These are phyloP conservation scores for Teratosphaeria gauchensis DNA, from an alignment of 2,329 filamentous ascomycete genomes.

Conservation along the genomic window DNA sequence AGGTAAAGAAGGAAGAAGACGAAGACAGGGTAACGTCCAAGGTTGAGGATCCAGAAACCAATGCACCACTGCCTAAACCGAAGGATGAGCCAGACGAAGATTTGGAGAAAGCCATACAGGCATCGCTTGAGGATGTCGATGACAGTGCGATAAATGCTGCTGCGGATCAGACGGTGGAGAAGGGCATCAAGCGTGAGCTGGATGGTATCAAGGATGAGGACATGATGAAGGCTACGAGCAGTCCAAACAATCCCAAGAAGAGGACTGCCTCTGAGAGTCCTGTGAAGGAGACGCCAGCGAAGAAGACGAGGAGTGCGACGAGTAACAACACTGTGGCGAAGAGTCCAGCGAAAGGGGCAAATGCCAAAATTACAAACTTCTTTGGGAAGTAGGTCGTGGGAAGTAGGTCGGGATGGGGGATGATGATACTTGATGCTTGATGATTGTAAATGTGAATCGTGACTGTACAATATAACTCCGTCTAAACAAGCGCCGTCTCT, in stretches of 20 bases:
- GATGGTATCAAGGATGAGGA: conserved; percentile 26
- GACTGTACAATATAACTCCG: background rate
- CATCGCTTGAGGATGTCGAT: conserved; percentile 31
- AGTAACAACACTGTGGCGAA: conserved; percentile 43
- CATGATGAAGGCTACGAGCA: conserved; percentile 13
- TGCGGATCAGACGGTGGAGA: conserved; percentile 18
- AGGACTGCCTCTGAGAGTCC: background rate
- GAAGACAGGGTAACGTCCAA: conserved; percentile 36
- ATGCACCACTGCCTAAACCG: conserved; percentile 40
- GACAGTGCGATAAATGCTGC: conserved; percentile 17
- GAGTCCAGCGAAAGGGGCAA: conserved; percentile 39
- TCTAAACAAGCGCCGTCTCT: background rate
- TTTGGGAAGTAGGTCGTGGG: conserved; percentile 35
- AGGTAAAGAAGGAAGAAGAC: conserved; percentile 30
- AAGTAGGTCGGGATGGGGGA: background rate
- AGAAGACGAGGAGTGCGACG: conserved; percentile 47
- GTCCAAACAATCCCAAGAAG: background rate
- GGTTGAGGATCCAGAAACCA: conserved; percentile 40
- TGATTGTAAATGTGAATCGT: background rate
- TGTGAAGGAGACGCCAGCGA: conserved; percentile 8
- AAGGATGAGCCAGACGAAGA: conserved; percentile 13
- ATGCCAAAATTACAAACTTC: conserved; percentile 49
- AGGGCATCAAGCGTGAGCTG: conserved; percentile 41
- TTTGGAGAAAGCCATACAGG: conserved; percentile 32
- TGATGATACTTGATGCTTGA: background rate